Base-by-base conservation (phyloP, 208 protist species). In the Trypanosoma mega region DNA sequence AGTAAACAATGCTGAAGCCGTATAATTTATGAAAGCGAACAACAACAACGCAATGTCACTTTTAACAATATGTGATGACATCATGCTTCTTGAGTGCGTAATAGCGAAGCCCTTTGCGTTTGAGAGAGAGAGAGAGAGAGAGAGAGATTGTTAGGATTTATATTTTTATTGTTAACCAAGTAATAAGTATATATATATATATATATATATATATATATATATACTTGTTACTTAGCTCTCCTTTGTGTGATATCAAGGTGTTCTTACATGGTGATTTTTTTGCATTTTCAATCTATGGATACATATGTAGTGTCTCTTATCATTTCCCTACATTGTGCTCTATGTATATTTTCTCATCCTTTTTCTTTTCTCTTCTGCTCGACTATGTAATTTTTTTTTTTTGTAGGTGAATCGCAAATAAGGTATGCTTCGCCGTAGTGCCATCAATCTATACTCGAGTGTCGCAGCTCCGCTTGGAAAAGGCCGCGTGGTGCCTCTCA, bases 401-500 rank as follows among this genome's bases (percentile, higher is more conserved):
- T 33, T 54, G 7, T 34, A 31, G 7, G 16, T 33, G 16, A n/a
- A 21, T 9, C 16, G 9, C 31, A n/a, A 58, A 43, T 18, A 44
- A 29, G 23, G 7, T 4, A 93, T 90, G 86, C 80, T 93, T 45
- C 80, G 82, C 36, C 82, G 79, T 52, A 82, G 80, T 46, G 34
- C 72, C 11, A 57, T 74, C 20, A 63, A 58, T 4, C 59, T 86
- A 16, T 86, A 88, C 63, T 71, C 81, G 59, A 75, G 72, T 69
- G 46, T 93, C 50, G 41, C 71, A n/a, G 55, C 71, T 3, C 78
- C 86, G 5, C 72, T 93, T 30, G 86, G 86, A 31, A 89, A 93
- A 67, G 86, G 86, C 20, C 78, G 76, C 55, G 86, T 93, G 18
- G 78, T 93, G 1, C 86, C 86, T 26, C 68, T 93, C 47, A 89